Percentiles rank a stretch among this genome's conserved stretches.
These are phyloP conservation scores for Cercospora berteroae DNA, from an alignment of 2,329 filamentous ascomycete genomes.

Conservation along the genomic window DNA sequence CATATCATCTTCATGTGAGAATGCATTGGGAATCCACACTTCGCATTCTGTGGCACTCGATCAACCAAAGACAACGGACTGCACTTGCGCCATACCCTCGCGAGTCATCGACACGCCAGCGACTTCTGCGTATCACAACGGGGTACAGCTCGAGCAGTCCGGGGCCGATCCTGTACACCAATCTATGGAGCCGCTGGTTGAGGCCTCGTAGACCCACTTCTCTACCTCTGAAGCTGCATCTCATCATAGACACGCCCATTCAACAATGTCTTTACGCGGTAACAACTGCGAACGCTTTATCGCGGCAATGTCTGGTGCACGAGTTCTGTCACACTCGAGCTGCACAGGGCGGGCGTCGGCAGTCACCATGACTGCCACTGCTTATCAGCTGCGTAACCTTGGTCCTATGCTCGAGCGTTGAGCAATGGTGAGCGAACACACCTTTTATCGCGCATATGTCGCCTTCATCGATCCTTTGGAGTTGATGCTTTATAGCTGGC, in stretches of 20 bases:
- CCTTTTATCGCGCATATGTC: not conserved
- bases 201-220: not conserved
- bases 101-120: not conserved
- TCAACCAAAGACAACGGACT: not conserved
- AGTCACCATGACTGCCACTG: not conserved
- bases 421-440: not conserved
- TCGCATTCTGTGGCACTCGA: not conserved
- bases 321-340: not conserved
- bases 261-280: not conserved
- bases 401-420: not conserved
- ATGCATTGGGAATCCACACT: not conserved
- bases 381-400: not conserved
- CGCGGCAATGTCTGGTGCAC: not conserved
- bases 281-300: slow-evolving; percentile 3
- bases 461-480: not conserved
- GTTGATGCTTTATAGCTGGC: not conserved
- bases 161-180: not conserved
- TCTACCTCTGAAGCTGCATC: not conserved
- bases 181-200: slow-evolving; percentile 1
- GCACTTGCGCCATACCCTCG: not conserved
- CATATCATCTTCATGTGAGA: slow-evolving; percentile 1
- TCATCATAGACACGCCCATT: not conserved
- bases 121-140: not conserved
- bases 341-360: not conserved
- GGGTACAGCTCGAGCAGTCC: not conserved